Evolutionary conservation across 139 green algal genomes (phyloP).

Genomic region (Picochlorum costavermella): DNA sequence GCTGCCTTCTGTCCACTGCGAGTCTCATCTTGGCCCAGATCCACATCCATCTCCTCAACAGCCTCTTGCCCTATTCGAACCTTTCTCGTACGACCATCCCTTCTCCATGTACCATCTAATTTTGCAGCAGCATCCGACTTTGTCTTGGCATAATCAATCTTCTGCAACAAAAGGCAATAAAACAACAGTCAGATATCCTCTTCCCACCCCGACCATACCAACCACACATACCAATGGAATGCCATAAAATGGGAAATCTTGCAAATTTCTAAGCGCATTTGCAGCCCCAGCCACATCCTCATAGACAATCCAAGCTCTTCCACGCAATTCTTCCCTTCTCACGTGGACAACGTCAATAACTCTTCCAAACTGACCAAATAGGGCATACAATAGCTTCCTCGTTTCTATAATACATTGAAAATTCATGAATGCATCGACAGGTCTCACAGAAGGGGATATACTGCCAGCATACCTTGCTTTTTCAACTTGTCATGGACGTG

Average conservation of each 20-base stretch:
- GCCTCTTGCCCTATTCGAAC: neutral
- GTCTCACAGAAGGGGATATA: neutral
- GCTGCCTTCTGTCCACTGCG: neutral
- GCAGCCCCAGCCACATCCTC: conserved; percentile 71
- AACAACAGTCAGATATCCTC: conserved; percentile 1
- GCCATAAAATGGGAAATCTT: conserved; percentile 98
- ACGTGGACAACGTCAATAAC: conserved; percentile 84
- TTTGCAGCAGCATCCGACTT: conserved; percentile 84
- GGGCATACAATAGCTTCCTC: conserved; percentile 83
- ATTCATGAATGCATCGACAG: neutral
- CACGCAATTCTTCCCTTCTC: conserved; percentile 43
- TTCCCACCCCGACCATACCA: neutral
- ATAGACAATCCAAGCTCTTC: conserved; percentile 96
- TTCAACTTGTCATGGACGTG: conserved; percentile 93
- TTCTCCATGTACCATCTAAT: conserved; percentile 72
- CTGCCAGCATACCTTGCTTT: conserved; percentile 72
- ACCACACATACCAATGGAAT: conserved; percentile 61
- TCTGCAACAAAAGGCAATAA: neutral
- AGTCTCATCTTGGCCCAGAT: neutral
- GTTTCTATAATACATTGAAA: conserved; percentile 58
- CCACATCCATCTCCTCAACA: neutral
- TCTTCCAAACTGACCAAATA: conserved; percentile 96
- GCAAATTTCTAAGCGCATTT: conserved; percentile 83
- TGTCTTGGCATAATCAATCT: conserved; percentile 59
- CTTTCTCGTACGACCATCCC: conserved; percentile 49